Evolutionary conservation across 2,329 filamentous ascomycete species (phyloP).

Genomic region (Fusarium palustre): DNA sequence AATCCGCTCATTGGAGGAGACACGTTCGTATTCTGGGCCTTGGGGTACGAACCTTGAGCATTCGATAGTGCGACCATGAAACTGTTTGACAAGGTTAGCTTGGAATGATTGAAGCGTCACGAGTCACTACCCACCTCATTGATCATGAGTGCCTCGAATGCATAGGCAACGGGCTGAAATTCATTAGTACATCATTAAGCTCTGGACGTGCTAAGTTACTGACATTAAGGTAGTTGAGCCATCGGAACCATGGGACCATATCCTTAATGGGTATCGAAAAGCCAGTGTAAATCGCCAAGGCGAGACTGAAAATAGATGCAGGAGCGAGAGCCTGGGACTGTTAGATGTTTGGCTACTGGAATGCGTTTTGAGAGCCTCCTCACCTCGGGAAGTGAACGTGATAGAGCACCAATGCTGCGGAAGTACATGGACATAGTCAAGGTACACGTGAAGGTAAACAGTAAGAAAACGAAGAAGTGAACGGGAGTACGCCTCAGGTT

Average conservation of each 20-base stretch:
- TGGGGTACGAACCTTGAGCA: constrained; percentile 65
- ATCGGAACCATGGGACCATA: constrained; percentile 73
- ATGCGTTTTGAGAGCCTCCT: background rate
- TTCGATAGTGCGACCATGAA: constrained; percentile 63
- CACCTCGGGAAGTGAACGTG: background rate
- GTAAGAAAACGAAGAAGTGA: constrained; percentile 60
- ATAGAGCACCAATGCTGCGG: constrained; percentile 47
- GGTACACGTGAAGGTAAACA: constrained; percentile 56
- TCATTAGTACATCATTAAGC: background rate
- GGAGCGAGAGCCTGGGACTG: constrained; percentile 54
- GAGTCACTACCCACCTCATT: constrained; percentile 60
- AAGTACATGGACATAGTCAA: constrained; percentile 56
- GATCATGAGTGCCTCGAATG: constrained; percentile 72
- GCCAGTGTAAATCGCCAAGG: constrained; percentile 56
- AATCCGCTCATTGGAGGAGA: constrained; percentile 59
- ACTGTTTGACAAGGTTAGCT: background rate
- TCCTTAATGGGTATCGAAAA: constrained; percentile 56
- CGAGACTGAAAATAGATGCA: constrained; percentile 52
- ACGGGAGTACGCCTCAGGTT: constrained; percentile 57
- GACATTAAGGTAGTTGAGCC: constrained; percentile 72
- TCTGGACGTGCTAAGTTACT: background rate
- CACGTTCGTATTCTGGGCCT: constrained; percentile 49
- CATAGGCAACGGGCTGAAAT: constrained; percentile 66
- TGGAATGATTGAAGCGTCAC: no score
- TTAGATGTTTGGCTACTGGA: background rate